These are phyloP conservation scores for Nyctanthes arbortristis DNA, from an alignment of 257 asterid species.

Conservation along the genomic window DNA sequence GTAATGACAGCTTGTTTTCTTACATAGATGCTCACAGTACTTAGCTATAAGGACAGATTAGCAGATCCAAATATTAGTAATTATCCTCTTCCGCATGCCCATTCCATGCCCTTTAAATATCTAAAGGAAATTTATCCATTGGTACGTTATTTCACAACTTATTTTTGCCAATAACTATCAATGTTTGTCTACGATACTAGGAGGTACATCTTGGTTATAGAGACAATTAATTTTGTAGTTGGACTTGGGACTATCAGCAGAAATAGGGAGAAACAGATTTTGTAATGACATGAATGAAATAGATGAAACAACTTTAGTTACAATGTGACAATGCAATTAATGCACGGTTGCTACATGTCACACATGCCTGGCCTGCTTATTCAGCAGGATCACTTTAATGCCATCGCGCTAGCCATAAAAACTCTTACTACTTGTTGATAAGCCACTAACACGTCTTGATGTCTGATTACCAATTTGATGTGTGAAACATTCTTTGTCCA, in stretches of 20 bases:
- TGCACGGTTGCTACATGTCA: background rate
- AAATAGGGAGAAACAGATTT: background rate
- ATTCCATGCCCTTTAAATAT: background rate
- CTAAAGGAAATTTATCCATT: background rate
- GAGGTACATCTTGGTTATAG: background rate
- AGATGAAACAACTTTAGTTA: background rate
- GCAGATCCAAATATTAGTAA: background rate
- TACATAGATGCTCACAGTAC: conserved; percentile 9
- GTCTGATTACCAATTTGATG: background rate
- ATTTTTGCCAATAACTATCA: background rate
- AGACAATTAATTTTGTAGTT: background rate
- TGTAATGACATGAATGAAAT: background rate
- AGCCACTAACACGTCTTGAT: background rate
- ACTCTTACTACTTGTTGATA: background rate
- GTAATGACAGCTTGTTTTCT: conserved; percentile 38
- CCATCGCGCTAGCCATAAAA: background rate
- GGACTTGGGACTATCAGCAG: background rate
- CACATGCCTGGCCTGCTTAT: background rate
- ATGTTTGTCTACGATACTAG: background rate
- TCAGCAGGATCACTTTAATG: background rate
- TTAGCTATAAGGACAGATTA: conserved; percentile 14
- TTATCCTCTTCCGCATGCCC: background rate
- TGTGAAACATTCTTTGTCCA: background rate
- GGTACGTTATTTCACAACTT: background rate
- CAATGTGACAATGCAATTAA: background rate